Percentiles rank a stretch among this genome's conserved stretches.
These are phyloP conservation scores for Talaromyces trachyspermus DNA, from an alignment of 495 filamentous ascomycete species.

Conservation along the genomic window DNA sequence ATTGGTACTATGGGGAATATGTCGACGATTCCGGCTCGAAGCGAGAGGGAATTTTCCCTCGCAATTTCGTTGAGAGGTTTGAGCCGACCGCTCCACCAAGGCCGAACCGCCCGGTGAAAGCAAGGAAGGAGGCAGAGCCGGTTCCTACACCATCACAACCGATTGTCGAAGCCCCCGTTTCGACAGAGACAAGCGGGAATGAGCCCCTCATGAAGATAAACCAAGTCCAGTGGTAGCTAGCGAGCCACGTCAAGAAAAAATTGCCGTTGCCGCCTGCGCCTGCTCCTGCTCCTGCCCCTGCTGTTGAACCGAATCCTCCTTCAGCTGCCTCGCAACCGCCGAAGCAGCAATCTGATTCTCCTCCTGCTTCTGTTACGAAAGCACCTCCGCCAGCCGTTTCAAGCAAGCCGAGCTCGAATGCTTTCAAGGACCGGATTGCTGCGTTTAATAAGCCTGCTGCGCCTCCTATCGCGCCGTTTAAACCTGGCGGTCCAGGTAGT, in stretches of 20 bases:
- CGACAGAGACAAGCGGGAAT: conserved; percentile 30
- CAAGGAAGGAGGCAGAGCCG: conserved; percentile 60
- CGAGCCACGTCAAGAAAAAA: conserved; percentile 11
- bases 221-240: conserved; percentile 21
- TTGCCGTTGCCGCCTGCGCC: conserved; percentile 38
- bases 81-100: conserved; percentile 86
- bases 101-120: conserved; percentile 60
- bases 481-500: conserved; percentile 59
- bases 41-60: conserved; percentile 87
- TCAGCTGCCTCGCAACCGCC: conserved; percentile 16
- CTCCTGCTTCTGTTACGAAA: conserved; percentile 38
- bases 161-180: conserved; percentile 28
- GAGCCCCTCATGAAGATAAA: conserved; percentile 24
- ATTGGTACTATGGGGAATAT: conserved; percentile 95
- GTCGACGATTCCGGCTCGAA: conserved; percentile 62
- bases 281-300: conserved; percentile 29
- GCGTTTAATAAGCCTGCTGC: conserved; percentile 90
- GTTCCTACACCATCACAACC: conserved; percentile 29
- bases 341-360: conserved; percentile 36
- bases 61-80: conserved; percentile 93
- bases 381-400: conserved; percentile 55
- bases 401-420: conserved; percentile 67
- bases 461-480: conserved; percentile 79
- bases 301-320: conserved; percentile 8
- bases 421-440: conserved; percentile 91